Conservation (phyloP, 2,329 filamentous ascomycete species). For the Exophiala lecanii-corni region DNA sequence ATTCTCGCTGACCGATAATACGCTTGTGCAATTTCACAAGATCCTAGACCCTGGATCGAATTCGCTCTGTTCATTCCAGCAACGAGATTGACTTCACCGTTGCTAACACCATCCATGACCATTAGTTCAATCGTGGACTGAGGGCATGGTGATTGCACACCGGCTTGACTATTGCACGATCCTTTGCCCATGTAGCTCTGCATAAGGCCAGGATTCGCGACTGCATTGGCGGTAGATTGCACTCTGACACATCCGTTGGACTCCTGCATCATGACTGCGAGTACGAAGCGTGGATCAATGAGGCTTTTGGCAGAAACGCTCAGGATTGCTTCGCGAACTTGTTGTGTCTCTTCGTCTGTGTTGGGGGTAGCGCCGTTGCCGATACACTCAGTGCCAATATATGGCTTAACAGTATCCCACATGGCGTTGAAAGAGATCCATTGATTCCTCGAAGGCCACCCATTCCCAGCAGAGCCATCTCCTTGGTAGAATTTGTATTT, state of each 20-base stretch:
- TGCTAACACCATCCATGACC: conserved; percentile 19
- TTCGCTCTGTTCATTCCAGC: conserved; percentile 9
- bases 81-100: conserved; percentile 9
- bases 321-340: conserved; percentile 26
- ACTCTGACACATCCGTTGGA: conserved; percentile 29
- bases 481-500: conserved; percentile 27
- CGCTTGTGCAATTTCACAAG: conserved; percentile 9
- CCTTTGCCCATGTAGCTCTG: conserved; percentile 14
- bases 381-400: conserved; percentile 11
- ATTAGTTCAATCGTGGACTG: conserved; percentile 17
- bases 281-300: conserved; percentile 32
- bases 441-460: conserved; percentile 22
- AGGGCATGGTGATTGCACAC: conserved; percentile 14
- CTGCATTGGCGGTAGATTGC: conserved; percentile 19
- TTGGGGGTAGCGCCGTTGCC: conserved; percentile 5
- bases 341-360: conserved; percentile 18
- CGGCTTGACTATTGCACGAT: conserved; percentile 12
- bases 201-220: conserved; percentile 23
- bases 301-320: conserved; percentile 22
- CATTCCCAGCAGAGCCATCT: conserved; percentile 19
- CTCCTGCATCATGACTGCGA: conserved; percentile 35
- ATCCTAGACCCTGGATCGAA: background rate
- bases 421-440: conserved; percentile 24
- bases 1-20: conserved; percentile 23
- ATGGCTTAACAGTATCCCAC: conserved; percentile 8